These are phyloP conservation scores for Paramecium sonneborni DNA, from an alignment of 73 alveolate species.

Conservation along the genomic window DNA sequence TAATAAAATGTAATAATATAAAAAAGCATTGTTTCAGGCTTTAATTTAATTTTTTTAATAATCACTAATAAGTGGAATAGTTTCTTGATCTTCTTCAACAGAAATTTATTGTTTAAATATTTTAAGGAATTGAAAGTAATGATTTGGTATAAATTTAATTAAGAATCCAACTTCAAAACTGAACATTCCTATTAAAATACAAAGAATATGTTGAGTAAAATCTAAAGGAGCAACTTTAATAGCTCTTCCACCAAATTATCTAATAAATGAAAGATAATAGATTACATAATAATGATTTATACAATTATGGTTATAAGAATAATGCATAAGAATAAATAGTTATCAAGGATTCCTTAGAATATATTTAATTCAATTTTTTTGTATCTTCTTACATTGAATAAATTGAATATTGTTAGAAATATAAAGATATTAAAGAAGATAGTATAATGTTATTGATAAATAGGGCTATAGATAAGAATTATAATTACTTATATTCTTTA, in stretches of 20 bases:
- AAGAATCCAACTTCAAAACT: slow-evolving; percentile 75
- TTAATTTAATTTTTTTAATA: no score
- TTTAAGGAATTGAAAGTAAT: background rate
- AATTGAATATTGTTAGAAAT: slow-evolving; percentile 90
- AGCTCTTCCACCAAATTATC: slow-evolving; percentile 86
- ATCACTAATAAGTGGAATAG: no score
- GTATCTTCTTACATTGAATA: slow-evolving; percentile 88
- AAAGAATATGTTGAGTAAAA: slow-evolving; percentile 73
- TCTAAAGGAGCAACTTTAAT: slow-evolving; percentile 81
- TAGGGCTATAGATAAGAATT: background rate
- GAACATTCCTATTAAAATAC: slow-evolving; percentile 77
- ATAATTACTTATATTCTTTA: background rate
- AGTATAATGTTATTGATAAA: slow-evolving; percentile 81
- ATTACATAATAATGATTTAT: slow-evolving; percentile 78
- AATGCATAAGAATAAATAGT: slow-evolving; percentile 78
- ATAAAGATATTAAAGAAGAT: slow-evolving; percentile 89
- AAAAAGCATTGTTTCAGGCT: no score
- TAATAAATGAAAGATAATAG: slow-evolving; percentile 25
- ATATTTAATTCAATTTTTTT: slow-evolving; percentile 84
- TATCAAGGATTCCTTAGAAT: slow-evolving; percentile 86
- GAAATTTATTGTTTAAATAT: background rate
- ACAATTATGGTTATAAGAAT: slow-evolving; percentile 77
- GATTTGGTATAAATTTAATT: slow-evolving; percentile 58
- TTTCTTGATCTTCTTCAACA: background rate
- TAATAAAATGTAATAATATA: no score